phyloP scores from a whole-genome alignment of 371 early-diverging fungal genomes.

The Lichtheimia ornata region DNA sequence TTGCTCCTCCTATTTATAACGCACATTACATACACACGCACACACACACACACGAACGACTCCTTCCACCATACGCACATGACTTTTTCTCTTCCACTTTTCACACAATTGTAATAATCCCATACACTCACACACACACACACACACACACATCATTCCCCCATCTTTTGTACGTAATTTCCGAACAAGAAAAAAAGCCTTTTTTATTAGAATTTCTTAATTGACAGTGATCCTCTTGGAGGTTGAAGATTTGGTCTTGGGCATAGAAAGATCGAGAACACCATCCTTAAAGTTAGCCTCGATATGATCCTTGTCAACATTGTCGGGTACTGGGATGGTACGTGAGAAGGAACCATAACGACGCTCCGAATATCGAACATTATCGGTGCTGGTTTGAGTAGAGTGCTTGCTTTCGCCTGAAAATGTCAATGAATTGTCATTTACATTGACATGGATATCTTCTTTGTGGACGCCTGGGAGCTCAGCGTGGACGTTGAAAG shows the following conservation, averaged over 20 bases:
- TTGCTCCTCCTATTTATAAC: too few species aligned
- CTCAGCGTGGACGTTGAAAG: constrained; percentile 25
- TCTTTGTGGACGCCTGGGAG: constrained; percentile 33
- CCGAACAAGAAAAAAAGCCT: neutral
- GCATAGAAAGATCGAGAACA: constrained; percentile 51
- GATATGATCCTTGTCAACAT: constrained; percentile 45
- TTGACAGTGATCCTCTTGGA: constrained; percentile 14
- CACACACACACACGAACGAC: too few species aligned
- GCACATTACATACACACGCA: too few species aligned
- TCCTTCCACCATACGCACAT: too few species aligned
- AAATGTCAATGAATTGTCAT: constrained; percentile 16
- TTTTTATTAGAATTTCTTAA: constrained; percentile 2
- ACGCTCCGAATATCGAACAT: constrained; percentile 49
- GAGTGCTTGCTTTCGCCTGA: constrained; percentile 19
- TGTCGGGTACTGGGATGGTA: constrained; percentile 51
- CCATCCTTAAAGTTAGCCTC: constrained; percentile 61
- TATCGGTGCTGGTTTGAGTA: constrained; percentile 11
- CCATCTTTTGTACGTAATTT: too few species aligned
- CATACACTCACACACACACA: too few species aligned
- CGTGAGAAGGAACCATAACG: constrained; percentile 54
- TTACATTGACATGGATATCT: constrained; percentile 27
- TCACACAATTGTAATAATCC: too few species aligned
- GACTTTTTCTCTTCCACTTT: too few species aligned
- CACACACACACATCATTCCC: too few species aligned
- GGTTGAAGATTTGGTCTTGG: constrained; percentile 33